Base-by-base conservation (phyloP, 805 yeast genomes). In the Schwanniomyces pseudopolymorphus region DNA sequence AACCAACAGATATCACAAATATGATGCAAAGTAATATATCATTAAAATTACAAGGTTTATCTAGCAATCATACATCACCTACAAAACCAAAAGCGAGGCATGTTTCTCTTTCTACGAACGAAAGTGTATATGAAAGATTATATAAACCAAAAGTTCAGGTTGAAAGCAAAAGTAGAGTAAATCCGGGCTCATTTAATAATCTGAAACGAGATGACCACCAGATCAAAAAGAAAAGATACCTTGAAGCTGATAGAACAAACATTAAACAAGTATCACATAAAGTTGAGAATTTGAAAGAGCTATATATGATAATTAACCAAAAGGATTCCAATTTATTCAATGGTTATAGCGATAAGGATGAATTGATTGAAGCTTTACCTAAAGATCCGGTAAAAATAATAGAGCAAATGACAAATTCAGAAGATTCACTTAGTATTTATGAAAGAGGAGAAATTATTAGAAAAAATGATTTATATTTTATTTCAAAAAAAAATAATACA, bases 371-470 rank as follows among this genome's bases (percentile, higher is more conserved):
- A 9, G 20, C n/a, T 16, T 14, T 33, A 8, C 22, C 37, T 8
- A 25, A 41, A 28, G 47, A 44, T 25, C 44, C 43, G 5, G 43
- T 21, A 33, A 17, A 41, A 9, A 22, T 48, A 19, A 39, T 44
- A n/a, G 33, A 39, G 19, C 37, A 28, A 10, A 31, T 39, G 25
- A 1, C 39, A 39, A 22, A 26, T 20, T 13, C 36, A 17, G 43
- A 44, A n/a, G 28, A 40, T 8, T 31, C 52, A 5, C 55, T 85
- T 25, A 80, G 74, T 39, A 63, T 77, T 5, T 83, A 80, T 52
- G 90, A 85, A 58, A 70, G 76, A 39, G 83, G 85, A 3, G 89
- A 85, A 58, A 64, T 85, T 13, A 58, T 72, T 33, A 74, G 85
- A 48, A 72, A 69, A 39, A 56, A 71, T 13, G 68, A 74, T 25